Percentiles rank a stretch among this genome's conserved stretches.
These are phyloP conservation scores for Trifolium subterraneum DNA, from an alignment of 306 rosid species.

Conservation along the genomic window DNA sequence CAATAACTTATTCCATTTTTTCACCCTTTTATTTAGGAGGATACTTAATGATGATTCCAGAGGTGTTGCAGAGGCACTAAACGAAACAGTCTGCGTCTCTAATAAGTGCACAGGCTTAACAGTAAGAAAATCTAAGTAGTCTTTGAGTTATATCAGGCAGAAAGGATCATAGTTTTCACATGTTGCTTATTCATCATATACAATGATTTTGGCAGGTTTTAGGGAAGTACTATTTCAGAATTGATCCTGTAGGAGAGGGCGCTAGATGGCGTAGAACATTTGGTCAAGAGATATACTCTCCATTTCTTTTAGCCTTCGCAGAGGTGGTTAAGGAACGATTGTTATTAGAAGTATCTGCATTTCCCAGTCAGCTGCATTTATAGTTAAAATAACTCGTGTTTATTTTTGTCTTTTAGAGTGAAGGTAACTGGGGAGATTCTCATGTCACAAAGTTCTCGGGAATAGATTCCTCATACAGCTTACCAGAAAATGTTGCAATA, in stretches of 20 bases:
- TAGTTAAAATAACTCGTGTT: slow-evolving; percentile 17
- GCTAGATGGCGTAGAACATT: slow-evolving; percentile 93
- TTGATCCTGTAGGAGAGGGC: slow-evolving; percentile 84
- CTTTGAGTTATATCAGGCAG: slow-evolving; percentile 13
- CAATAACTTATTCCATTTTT: slow-evolving; percentile 24
- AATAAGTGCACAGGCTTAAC: slow-evolving; percentile 74
- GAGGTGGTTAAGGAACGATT: slow-evolving; percentile 56
- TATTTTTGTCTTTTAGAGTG: slow-evolving; percentile 54
- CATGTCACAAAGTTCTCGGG: slow-evolving; percentile 64
- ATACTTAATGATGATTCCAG: slow-evolving; percentile 75
- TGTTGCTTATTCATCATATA: slow-evolving; percentile 14
- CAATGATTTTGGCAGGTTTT: slow-evolving; percentile 57
- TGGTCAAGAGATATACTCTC: slow-evolving; percentile 94
- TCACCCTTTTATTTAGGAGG: slow-evolving; percentile 60
- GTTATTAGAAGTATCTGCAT: slow-evolving; percentile 31
- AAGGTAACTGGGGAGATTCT: slow-evolving; percentile 60
- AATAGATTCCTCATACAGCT: slow-evolving; percentile 60
- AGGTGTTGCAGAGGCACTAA: slow-evolving; percentile 86
- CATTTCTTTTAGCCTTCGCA: slow-evolving; percentile 85
- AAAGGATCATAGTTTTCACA: slow-evolving; percentile 27
- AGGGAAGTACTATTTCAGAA: slow-evolving; percentile 82
- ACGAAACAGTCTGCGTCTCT: slow-evolving; percentile 78
- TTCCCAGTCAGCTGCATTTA: background rate
- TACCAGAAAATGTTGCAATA: slow-evolving; percentile 77
- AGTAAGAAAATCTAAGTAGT: slow-evolving; percentile 56